Evolutionary conservation across 495 filamentous ascomycete genomes (phyloP).

Genomic region (Trichoderma gamsii): DNA sequence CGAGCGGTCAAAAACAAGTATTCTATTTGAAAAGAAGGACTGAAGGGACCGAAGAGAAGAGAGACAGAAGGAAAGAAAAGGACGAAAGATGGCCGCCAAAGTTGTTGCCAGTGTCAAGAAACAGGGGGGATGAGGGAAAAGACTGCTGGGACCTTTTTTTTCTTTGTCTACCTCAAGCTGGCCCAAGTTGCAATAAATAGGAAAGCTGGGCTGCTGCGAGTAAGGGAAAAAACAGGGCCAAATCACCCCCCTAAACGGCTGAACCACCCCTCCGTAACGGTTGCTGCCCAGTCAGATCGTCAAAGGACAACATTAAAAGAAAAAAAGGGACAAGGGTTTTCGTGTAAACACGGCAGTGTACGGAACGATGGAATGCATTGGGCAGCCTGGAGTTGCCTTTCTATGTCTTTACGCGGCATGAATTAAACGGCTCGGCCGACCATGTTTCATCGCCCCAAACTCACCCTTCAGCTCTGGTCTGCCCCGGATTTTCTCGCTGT

Average conservation of each 20-base stretch:
- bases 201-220: background rate
- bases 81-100: background rate
- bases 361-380: background rate
- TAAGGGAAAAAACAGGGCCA: background rate
- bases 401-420: background rate
- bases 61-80: slow-evolving; percentile 9
- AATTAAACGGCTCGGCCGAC: slow-evolving; percentile 11
- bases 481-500: background rate
- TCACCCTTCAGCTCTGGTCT: slow-evolving; percentile 5
- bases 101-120: background rate
- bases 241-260: background rate
- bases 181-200: background rate
- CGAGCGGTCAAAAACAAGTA: slow-evolving; percentile 9
- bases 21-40: background rate
- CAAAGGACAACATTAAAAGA: background rate
- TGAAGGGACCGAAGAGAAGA: slow-evolving; percentile 7
- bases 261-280: background rate
- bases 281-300: slow-evolving; percentile 8
- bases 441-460: background rate
- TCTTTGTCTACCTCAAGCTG: background rate
- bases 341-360: background rate
- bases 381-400: background rate
- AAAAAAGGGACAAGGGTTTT: background rate
- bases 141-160: background rate
- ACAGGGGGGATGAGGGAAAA: background rate